Base-by-base conservation (phyloP, 2,329 filamentous ascomycete genomes). In the Ceratocystis colombiana region DNA sequence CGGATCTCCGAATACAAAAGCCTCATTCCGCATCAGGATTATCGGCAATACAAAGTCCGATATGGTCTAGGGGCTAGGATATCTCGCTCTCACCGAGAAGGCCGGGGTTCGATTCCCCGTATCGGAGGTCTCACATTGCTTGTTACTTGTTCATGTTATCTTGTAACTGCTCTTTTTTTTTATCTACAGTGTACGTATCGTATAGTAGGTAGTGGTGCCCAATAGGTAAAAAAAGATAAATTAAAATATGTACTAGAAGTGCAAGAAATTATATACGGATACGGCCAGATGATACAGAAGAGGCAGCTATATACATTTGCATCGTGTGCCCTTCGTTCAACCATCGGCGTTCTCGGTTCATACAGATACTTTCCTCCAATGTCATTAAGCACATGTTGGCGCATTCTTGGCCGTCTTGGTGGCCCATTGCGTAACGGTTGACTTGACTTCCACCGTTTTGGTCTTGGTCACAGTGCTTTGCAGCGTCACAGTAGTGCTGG, bases 61-160 rank as follows among this genome's bases (percentile, higher is more conserved):
- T 65, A 65, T 62, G 44, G 55, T 65, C 55, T 65, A 41, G 64
- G 55, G 64, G 44, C 45, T 44, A 61, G 45, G 64, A 28, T 62
- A 66, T 59, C 46, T 64, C 48, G 63, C 63, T 59, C 48, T 64
- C 48, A 68, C 69, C 69, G 69, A 66, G 68, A 63, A 68, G 69
- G 67, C 69, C 69, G 64, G 69, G 69, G 69, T 70, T 70, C 68
- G 68, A 70, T 70, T 70, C 69, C 68, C 69, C 64, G 69, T 69
- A 68, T 66, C 69, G 68, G 69, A 70, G 67, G 37, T 28, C 28
- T 28, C 28, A 33, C 33, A 1, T 33, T 33, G 33, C 33, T 33
- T 33, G 33, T 8, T 10, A 0, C 33, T 33, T 8, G 2, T 33
- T 8, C 7, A 2, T 33, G 2, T 10, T 8, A 33, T 2, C 1